phyloP scores from a whole-genome alignment of 768 basidiomycete genomes.

The Megacollybia marginata region DNA sequence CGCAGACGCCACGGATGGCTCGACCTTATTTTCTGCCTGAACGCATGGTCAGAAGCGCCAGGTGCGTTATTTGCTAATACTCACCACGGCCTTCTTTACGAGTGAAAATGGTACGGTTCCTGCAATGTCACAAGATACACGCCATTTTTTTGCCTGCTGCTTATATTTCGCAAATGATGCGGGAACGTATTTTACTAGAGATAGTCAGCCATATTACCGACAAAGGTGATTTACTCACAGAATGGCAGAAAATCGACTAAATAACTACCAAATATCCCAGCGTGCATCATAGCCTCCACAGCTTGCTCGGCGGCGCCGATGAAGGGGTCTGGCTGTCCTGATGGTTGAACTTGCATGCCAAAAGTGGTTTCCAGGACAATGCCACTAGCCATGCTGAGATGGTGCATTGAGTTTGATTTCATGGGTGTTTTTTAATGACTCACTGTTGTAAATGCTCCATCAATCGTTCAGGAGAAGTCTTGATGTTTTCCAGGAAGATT shows the following conservation, averaged over 20 bases:
- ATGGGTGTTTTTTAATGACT: background rate
- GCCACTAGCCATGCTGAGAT: conserved; percentile 9
- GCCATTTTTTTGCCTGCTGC: conserved; percentile 3
- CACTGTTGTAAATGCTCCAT: conserved; percentile 12
- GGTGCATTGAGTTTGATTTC: background rate
- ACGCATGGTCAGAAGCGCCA: background rate
- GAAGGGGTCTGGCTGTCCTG: conserved; percentile 12
- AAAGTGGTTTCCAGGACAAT: conserved; percentile 10
- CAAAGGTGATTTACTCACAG: background rate
- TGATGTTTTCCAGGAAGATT: conserved; percentile 9
- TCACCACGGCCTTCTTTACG: conserved; percentile 1
- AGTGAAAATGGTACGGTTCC: conserved; percentile 2
- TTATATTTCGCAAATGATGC: background rate
- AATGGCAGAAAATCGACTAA: conserved; percentile 15
- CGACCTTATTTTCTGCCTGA: background rate
- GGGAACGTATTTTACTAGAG: conserved; percentile 1
- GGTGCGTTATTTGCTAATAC: background rate
- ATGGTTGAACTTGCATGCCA: conserved; percentile 13
- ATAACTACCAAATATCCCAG: conserved; percentile 12
- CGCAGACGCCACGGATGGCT: background rate
- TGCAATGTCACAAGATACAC: conserved; percentile 1
- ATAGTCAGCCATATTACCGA: background rate
- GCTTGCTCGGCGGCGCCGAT: conserved; percentile 11
- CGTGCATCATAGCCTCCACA: conserved; percentile 8
- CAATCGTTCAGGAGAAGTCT: conserved; percentile 7